phyloP scores from a whole-genome alignment of 495 filamentous ascomycete genomes.

The Arthonia radiata region DNA sequence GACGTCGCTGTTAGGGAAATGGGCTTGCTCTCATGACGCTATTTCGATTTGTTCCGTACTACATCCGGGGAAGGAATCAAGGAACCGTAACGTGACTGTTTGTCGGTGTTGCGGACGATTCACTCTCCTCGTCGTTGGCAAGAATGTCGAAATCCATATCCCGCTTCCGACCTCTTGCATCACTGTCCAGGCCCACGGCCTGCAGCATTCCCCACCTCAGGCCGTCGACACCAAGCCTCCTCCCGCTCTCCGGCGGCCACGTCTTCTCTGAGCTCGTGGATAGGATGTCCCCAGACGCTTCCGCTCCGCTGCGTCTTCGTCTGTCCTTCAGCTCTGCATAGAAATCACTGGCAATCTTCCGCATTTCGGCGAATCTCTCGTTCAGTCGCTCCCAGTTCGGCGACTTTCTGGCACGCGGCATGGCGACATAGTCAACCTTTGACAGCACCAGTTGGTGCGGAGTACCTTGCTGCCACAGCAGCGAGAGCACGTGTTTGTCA shows the following conservation, averaged over 20 bases:
- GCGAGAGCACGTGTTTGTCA: slow-evolving; percentile 38
- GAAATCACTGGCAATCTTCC: too few species aligned
- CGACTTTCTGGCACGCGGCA: slow-evolving; percentile 4
- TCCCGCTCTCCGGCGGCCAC: too few species aligned
- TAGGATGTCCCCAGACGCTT: slow-evolving; percentile 7
- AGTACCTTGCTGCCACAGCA: slow-evolving; percentile 36
- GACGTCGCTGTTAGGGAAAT: too few species aligned
- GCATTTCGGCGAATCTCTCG: slow-evolving; percentile 4
- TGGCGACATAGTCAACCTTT: slow-evolving; percentile 40
- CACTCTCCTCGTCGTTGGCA: too few species aligned
- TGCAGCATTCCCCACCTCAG: slow-evolving; percentile 11
- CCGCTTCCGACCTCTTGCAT: slow-evolving; percentile 1
- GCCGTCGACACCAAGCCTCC: slow-evolving; percentile 10
- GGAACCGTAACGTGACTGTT: too few species aligned
- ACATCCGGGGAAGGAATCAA: too few species aligned
- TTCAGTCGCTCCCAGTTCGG: slow-evolving; percentile 3
- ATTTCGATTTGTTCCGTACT: too few species aligned
- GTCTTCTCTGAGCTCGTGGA: slow-evolving; percentile 9
- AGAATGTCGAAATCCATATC: neutral
- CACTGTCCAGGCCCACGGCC: slow-evolving; percentile 11
- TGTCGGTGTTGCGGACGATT: too few species aligned
- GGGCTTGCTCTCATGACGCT: too few species aligned
- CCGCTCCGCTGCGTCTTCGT: neutral
- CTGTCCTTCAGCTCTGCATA: slow-evolving; percentile 3
- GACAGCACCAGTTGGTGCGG: slow-evolving; percentile 60